Percentiles rank a stretch among this genome's conserved stretches.
Conservation (phyloP, 352 stramenopile species). For the Globisporangium uncinulatum region DNA sequence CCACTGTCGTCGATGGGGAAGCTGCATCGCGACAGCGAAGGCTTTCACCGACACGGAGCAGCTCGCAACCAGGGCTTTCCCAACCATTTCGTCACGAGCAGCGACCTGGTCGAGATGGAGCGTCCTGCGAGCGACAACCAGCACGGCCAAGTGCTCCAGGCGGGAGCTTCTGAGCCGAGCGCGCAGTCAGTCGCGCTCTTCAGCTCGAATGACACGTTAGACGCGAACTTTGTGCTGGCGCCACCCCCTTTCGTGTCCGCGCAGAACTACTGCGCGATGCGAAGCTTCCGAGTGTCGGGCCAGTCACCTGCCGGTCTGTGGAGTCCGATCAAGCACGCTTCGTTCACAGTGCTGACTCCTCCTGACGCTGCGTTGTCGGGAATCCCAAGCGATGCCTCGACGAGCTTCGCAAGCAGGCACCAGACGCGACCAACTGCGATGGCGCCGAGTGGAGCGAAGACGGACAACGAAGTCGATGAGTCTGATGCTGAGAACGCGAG, state of each 20-base stretch:
- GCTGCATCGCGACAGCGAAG: slow-evolving; percentile 44
- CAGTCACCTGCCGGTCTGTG: slow-evolving; percentile 25
- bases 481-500: background rate
- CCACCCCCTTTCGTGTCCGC: slow-evolving; percentile 33
- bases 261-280: slow-evolving; percentile 51
- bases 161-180: background rate
- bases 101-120: slow-evolving; percentile 14
- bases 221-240: slow-evolving; percentile 69
- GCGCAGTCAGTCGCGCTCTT: slow-evolving; percentile 38
- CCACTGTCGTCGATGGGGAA: slow-evolving; percentile 21
- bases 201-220: slow-evolving; percentile 43
- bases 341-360: slow-evolving; percentile 16
- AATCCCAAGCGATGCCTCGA: background rate
- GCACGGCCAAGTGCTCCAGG: background rate
- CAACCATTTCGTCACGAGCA: slow-evolving; percentile 35
- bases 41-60: slow-evolving; percentile 46
- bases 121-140: background rate
- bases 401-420: background rate
- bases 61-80: slow-evolving; percentile 49
- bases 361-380: background rate
- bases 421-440: background rate
- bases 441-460: background rate
- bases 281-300: slow-evolving; percentile 22
- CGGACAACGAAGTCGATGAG: background rate
- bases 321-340: slow-evolving; percentile 32